These are phyloP conservation scores for Diaporthe batatas DNA, from an alignment of 2,329 filamentous ascomycete genomes.

Conservation along the genomic window DNA sequence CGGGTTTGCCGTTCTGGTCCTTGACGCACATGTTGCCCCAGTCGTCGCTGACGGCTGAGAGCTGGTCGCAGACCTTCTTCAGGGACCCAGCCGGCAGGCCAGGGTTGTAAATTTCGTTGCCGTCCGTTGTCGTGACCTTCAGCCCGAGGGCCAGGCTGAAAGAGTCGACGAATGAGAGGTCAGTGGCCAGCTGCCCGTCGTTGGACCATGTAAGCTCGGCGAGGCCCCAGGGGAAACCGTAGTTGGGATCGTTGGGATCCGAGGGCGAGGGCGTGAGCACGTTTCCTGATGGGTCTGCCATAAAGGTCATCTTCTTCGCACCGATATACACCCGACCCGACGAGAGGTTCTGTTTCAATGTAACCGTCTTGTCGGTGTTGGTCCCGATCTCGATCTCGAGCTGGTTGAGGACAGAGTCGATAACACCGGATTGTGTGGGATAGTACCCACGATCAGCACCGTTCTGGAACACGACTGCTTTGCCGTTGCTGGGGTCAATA, in stretches of 20 bases:
- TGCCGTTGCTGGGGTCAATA: constrained; percentile 59
- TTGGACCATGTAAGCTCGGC: constrained; percentile 62
- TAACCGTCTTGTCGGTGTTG: constrained; percentile 19
- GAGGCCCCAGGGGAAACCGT: constrained; percentile 62
- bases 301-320: constrained; percentile 67
- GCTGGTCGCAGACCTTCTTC: constrained; percentile 46
- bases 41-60: constrained; percentile 53
- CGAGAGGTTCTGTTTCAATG: constrained; percentile 45
- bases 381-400: constrained; percentile 15
- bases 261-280: constrained; percentile 77
- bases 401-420: constrained; percentile 15
- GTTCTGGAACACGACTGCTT: constrained; percentile 54
- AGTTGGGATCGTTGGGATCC: constrained; percentile 69
- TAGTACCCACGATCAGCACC: constrained; percentile 68
- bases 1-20: constrained; percentile 51
- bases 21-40: constrained; percentile 62
- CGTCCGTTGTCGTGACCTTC: constrained; percentile 51
- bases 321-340: constrained; percentile 70
- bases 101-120: constrained; percentile 9
- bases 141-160: constrained; percentile 66
- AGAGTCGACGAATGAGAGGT: constrained; percentile 66
- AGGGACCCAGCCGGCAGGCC: constrained; percentile 30
- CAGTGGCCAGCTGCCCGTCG: constrained; percentile 57
- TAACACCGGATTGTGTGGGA: constrained; percentile 67
- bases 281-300: constrained; percentile 73